Conservation (phyloP, 1,284 basidiomycete genomes). For the Salmacisia buchloeana region DNA sequence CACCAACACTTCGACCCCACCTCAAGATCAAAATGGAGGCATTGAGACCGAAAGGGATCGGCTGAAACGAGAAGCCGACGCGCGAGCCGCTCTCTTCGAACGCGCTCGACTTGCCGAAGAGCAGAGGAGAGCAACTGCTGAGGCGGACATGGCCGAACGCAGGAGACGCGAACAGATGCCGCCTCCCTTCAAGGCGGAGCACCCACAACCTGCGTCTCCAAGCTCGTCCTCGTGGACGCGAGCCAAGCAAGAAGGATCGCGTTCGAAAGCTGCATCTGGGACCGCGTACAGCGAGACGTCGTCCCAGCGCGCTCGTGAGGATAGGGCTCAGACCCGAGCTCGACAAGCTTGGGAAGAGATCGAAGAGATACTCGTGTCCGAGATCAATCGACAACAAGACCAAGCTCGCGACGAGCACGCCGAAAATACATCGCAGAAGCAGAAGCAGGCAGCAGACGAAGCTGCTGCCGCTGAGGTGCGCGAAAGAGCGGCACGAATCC, state of each 20-base stretch:
- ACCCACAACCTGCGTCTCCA: too few relatives aligned
- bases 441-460: neutral
- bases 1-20: neutral
- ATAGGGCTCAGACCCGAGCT: neutral
- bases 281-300: too few relatives aligned
- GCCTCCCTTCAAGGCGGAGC: too few relatives aligned
- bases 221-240: too few relatives aligned
- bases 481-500: neutral
- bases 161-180: too few relatives aligned
- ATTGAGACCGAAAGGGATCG: neutral
- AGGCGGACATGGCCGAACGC: neutral
- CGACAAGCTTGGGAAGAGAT: neutral
- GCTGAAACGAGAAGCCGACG: neutral
- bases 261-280: too few relatives aligned
- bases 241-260: too few relatives aligned
- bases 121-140: neutral
- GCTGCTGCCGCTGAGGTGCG: neutral
- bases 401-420: too few relatives aligned
- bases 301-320: neutral
- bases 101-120: neutral
- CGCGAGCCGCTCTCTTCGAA: neutral
- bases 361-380: neutral
- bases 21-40: neutral
- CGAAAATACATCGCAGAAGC: too few relatives aligned
- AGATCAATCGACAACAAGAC: neutral